phyloP scores from a whole-genome alignment of 495 filamentous ascomycete genomes.

The Cudoniella acicularis region DNA sequence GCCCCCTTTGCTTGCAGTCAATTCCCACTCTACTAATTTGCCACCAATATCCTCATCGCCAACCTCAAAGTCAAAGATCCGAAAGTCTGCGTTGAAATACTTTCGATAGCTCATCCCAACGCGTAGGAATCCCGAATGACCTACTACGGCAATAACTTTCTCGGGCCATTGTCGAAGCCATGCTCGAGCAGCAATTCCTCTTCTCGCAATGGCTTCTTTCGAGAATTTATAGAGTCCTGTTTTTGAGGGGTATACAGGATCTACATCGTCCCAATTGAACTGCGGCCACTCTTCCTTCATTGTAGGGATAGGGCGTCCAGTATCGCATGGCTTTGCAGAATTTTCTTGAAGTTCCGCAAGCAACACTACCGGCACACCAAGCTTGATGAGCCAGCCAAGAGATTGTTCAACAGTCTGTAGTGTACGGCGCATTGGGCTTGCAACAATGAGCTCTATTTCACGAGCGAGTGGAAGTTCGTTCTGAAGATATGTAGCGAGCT shows the following conservation, averaged over 20 bases:
- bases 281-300: constrained; percentile 41
- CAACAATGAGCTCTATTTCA: constrained; percentile 47
- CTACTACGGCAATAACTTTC: constrained; percentile 55
- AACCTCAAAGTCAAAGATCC: constrained; percentile 52
- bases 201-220: constrained; percentile 37
- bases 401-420: constrained; percentile 48
- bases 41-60: constrained; percentile 34
- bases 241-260: constrained; percentile 53
- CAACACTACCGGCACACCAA: constrained; percentile 43
- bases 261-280: constrained; percentile 46
- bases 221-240: constrained; percentile 46
- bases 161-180: constrained; percentile 46
- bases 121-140: constrained; percentile 54
- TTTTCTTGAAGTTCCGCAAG: constrained; percentile 55
- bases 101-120: constrained; percentile 39
- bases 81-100: constrained; percentile 56
- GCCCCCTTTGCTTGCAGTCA: constrained; percentile 24
- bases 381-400: constrained; percentile 44
- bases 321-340: constrained; percentile 50
- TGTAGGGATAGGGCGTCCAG: constrained; percentile 37
- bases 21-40: constrained; percentile 36
- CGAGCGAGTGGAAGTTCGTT: constrained; percentile 35
- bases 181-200: constrained; percentile 39
- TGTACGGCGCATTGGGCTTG: constrained; percentile 52
- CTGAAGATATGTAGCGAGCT: constrained; percentile 39